Conservation (phyloP, 2,329 filamentous ascomycete genomes). For the Beauveria pseudobassiana region DNA sequence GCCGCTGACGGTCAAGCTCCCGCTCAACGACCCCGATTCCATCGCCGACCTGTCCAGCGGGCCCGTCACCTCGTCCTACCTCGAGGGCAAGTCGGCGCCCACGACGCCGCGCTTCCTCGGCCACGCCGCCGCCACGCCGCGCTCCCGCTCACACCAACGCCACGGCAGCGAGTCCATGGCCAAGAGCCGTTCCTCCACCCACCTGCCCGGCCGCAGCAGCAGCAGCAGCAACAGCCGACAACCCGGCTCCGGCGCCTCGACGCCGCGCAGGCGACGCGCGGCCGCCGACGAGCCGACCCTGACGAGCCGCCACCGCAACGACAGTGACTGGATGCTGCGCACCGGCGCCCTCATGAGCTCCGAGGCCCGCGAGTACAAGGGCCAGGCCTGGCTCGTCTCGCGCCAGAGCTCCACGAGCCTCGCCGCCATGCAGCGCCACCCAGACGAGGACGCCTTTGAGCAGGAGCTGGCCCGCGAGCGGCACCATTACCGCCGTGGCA, state of each 20-base stretch:
- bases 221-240: constrained; percentile 9
- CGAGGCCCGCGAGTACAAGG: constrained; percentile 59
- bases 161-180: constrained; percentile 31
- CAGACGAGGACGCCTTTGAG: constrained; percentile 46
- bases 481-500: constrained; percentile 36
- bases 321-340: constrained; percentile 59
- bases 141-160: constrained; percentile 39
- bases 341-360: constrained; percentile 55
- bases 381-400: constrained; percentile 61
- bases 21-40: constrained; percentile 46
- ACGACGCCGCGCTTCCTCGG: constrained; percentile 57
- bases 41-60: constrained; percentile 32
- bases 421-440: constrained; percentile 37
- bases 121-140: constrained; percentile 44
- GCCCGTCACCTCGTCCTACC: constrained; percentile 39
- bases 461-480: constrained; percentile 43
- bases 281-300: constrained; percentile 24
- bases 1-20: constrained; percentile 55
- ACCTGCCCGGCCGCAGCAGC: constrained; percentile 31
- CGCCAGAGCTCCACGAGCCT: constrained; percentile 58
- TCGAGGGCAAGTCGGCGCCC: constrained; percentile 55
- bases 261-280: constrained; percentile 27
- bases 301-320: constrained; percentile 31
- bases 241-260: constrained; percentile 23
- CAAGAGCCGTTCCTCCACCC: constrained; percentile 58